These are phyloP conservation scores for Fusarium bactridioides DNA, from an alignment of 2,329 filamentous ascomycete genomes.

Conservation along the genomic window DNA sequence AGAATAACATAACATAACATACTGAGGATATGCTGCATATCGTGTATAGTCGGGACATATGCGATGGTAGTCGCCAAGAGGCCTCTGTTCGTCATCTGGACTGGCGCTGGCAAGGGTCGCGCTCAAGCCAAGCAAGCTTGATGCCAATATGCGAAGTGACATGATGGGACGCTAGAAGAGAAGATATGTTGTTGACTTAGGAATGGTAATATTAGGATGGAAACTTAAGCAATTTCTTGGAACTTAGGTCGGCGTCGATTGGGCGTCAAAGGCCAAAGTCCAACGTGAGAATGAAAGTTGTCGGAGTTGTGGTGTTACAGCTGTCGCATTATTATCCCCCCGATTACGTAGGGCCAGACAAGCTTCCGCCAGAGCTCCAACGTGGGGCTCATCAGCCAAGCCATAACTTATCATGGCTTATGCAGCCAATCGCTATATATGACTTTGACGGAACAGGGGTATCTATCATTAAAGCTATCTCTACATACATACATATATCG, in stretches of 20 bases:
- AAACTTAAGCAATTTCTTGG: background rate
- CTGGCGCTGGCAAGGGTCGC: constrained; percentile 31
- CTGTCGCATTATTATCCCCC: constrained; percentile 22
- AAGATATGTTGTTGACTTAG: background rate
- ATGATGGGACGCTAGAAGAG: constrained; percentile 24
- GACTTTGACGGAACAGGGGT: constrained; percentile 13
- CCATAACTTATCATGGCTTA: background rate
- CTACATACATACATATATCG: background rate
- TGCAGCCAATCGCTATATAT: no score
- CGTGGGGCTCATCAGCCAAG: constrained; percentile 12
- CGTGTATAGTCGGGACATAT: constrained; percentile 53
- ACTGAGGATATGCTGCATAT: constrained; percentile 53
- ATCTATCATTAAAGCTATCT: constrained; percentile 25
- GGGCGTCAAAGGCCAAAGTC: background rate
- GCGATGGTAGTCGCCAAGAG: constrained; percentile 37
- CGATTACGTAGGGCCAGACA: constrained; percentile 30
- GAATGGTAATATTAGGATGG: background rate
- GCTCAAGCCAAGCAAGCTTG: constrained; percentile 41
- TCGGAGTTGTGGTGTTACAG: background rate
- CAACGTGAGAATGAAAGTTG: background rate
- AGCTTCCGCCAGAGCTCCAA: background rate
- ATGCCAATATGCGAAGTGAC: constrained; percentile 39
- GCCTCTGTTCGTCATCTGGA: constrained; percentile 33
- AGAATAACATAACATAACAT: constrained; percentile 32
- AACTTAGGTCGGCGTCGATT: background rate